These are phyloP conservation scores for Phytophthora colocasiae DNA, from an alignment of 352 stramenopile genomes.

Conservation along the genomic window DNA sequence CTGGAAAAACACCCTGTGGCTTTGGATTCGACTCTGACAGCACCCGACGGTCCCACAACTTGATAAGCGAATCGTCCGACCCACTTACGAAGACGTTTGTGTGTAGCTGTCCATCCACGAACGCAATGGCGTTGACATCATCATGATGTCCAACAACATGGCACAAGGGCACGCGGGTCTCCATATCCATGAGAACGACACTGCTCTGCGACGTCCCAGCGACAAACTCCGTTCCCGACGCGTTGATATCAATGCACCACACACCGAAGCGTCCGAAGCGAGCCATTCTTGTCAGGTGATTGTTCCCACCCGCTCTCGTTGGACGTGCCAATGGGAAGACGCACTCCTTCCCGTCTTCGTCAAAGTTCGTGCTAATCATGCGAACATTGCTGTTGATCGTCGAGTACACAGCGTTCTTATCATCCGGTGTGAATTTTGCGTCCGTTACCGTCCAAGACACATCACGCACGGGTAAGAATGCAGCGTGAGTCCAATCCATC, in stretches of 20 bases:
- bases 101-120: slow-evolving; percentile 80
- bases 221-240: slow-evolving; percentile 81
- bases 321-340: slow-evolving; percentile 51
- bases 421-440: slow-evolving; percentile 82
- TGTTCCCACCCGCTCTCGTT: slow-evolving; percentile 30
- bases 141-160: slow-evolving; percentile 78
- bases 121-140: slow-evolving; percentile 87
- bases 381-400: slow-evolving; percentile 86
- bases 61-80: slow-evolving; percentile 86
- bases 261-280: slow-evolving; percentile 71
- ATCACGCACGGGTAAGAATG: slow-evolving; percentile 66
- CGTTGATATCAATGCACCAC: slow-evolving; percentile 84
- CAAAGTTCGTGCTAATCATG: slow-evolving; percentile 76
- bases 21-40: slow-evolving; percentile 76
- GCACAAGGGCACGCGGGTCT: slow-evolving; percentile 68
- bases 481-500: slow-evolving; percentile 62
- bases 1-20: slow-evolving; percentile 81
- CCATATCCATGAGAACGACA: slow-evolving; percentile 86
- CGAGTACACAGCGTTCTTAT: slow-evolving; percentile 78
- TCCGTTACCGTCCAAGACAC: slow-evolving; percentile 87
- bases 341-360: slow-evolving; percentile 55
- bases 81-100: slow-evolving; percentile 89
- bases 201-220: slow-evolving; percentile 77
- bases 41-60: slow-evolving; percentile 87
- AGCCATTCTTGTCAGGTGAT: slow-evolving; percentile 22